Evolutionary conservation across 768 basidiomycete species (phyloP), one percentile per base, ranked within the genome.

Genomic region (Plicaturopsis crispa): DNA sequence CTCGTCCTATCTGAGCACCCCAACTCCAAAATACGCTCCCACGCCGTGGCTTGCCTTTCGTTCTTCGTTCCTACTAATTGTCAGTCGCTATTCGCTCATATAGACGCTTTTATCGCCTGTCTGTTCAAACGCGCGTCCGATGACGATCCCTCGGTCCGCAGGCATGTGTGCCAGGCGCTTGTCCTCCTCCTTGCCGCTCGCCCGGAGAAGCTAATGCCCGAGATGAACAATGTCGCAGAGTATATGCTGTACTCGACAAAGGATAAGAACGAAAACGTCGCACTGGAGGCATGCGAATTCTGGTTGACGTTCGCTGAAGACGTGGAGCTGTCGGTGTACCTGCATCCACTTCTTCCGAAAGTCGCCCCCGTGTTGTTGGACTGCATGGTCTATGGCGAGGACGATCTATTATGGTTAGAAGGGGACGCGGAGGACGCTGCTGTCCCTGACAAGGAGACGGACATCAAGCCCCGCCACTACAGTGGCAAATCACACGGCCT

Each of bases 251-350:
- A 92, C 65, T 94, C 91, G 19, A 97, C 91, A 11, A 92, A 93
- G 62, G 93, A 97, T 69, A 86, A 87, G 64, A 91, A 97, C 58
- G 93, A 97, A 63, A 84, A 83, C 45, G 94, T 91, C 38, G 92
- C 94, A 2, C 71, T 99, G 35, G 96, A 99, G 65, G 96, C 96
- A 17, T 96, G 93, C 72, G 96, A 99, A 70, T 99, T 99, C 61
- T 99, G 96, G 96, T 71, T 99, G 44, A 96, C 93, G 1, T 98
- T 99, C 54, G 93, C 96, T 12, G 96, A 99, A 57, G 91, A 97
- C 49, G 80, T 80, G 26, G 89, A 91, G 35, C 71, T 98, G 17
- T 80, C 80, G 7, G 75, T 79, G 2, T 87, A 84, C 55, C 69
- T 99, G 19, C 82, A 80, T 43, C 93, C 93, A 2, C 73, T 92